Conservation (phyloP, 805 yeast species). For the Yarrowia bubula region DNA sequence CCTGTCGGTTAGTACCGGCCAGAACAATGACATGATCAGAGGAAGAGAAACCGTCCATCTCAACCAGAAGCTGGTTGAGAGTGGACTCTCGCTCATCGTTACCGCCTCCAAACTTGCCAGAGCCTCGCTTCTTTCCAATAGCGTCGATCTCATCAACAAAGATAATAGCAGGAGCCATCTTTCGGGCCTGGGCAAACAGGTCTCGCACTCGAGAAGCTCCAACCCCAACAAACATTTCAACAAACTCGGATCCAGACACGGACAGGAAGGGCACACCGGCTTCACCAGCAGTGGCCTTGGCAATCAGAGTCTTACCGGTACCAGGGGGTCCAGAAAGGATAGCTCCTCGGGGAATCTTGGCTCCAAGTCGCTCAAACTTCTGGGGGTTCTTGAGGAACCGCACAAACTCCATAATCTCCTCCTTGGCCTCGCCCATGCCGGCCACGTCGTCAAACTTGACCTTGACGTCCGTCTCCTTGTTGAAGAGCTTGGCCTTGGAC, state of each 20-base stretch:
- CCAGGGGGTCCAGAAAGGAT: constrained; percentile 95
- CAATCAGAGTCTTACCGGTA: constrained; percentile 90
- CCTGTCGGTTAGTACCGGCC: constrained; percentile 94
- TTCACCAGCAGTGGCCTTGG: constrained; percentile 96
- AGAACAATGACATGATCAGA: constrained; percentile 87
- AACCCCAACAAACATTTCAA: constrained; percentile 96
- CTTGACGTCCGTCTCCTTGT: constrained; percentile 79
- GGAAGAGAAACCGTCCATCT: constrained; percentile 92
- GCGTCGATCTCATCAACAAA: constrained; percentile 96
- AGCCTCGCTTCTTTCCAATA: constrained; percentile 93
- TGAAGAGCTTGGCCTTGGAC: constrained; percentile 74
- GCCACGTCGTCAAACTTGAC: constrained; percentile 87
- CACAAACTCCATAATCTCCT: constrained; percentile 94
- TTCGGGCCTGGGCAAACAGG: constrained; percentile 82
- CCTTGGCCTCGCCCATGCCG: constrained; percentile 92
- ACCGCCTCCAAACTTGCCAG: constrained; percentile 59
- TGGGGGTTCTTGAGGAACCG: constrained; percentile 80
- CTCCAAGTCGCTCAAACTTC: constrained; percentile 84
- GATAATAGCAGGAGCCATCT: constrained; percentile 84
- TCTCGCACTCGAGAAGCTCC: constrained; percentile 96
- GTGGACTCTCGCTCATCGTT: constrained; percentile 95
- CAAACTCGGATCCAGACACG: constrained; percentile 91
- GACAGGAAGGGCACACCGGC: constrained; percentile 92
- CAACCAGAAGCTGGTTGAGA: constrained; percentile 85
- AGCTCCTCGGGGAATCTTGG: constrained; percentile 94